Evolutionary conservation across 225 moss, liverwort and hornwort species (phyloP), one percentile per base, ranked within the genome.

Genomic region (Polytrichum formosum): DNA sequence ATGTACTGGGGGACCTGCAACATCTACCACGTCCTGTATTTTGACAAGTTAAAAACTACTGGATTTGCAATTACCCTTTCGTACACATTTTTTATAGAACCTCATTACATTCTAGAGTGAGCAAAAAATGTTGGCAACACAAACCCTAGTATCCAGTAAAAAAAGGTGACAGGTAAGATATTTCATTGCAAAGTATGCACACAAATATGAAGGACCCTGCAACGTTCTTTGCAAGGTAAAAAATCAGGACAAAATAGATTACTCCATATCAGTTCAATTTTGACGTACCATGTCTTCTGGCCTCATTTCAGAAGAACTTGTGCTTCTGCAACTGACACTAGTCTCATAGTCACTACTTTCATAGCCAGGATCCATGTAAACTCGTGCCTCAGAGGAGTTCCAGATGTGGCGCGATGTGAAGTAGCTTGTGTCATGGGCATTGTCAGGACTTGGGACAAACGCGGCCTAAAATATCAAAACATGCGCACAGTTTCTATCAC

Each of bases 371-470:
- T 94, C 98, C 61, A 90, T 82, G 70, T 92, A 94, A 74, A 91
- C 82, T 72, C 87, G 88, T 6, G 81, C 72, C 64, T 98, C 98
- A 22, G 67, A 70, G 53, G 88, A 66, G 73, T 87, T 90, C 98
- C 98, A 98, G 67, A 80, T 77, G 79, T 91, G 91, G 26, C 98
- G 91, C 56, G 98, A 92, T 59, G 82, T 91, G 73, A 98, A 98
- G 74, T 98, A 98, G 80, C 98, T 91, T 55, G 98, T 98, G 65
- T 98, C 98, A 67, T 98, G 88, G 35, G 90, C 94, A 73, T 92
- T 93, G 70, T 98, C 98, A 46, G 94, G 94, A 71, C 80, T 98
- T 55, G 98, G 98, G 66, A 98, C 91, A 72, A 98, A 98, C 23
- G 98, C 98, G 73, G 98, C 92, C 94, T 95, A 80, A 6, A 54